Evolutionary conservation across 176 grass and related monocot genomes (phyloP).

Genomic region (Hordeum marinum): DNA sequence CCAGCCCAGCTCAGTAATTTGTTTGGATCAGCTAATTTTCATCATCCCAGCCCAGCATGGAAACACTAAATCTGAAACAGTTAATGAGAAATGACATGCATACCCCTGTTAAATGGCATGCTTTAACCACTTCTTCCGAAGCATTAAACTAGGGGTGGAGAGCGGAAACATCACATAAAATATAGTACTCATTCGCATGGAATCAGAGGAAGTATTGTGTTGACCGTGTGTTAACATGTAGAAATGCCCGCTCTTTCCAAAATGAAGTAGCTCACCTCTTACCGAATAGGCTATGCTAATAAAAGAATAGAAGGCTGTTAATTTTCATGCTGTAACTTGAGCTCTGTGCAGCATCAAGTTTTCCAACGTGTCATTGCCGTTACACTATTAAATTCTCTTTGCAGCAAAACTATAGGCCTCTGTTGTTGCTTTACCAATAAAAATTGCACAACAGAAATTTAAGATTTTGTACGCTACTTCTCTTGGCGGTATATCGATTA

Average conservation of each 20-base stretch:
- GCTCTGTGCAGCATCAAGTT: background rate
- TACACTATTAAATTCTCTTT: background rate
- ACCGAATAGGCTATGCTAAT: background rate
- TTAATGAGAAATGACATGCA: background rate
- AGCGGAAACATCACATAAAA: background rate
- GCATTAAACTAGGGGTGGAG: background rate
- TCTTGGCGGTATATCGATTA: constrained; percentile 8
- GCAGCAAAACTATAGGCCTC: background rate
- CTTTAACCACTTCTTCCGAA: background rate
- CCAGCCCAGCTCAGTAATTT: too few relatives aligned
- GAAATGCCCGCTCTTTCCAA: background rate
- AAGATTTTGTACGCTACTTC: background rate
- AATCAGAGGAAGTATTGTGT: background rate
- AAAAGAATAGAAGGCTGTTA: background rate
- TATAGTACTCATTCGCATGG: background rate
- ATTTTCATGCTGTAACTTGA: background rate
- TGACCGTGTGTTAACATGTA: background rate
- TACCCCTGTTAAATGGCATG: background rate
- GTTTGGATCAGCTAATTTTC: background rate
- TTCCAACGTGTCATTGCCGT: background rate
- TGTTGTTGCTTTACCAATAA: background rate
- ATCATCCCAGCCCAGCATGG: background rate
- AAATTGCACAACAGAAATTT: background rate
- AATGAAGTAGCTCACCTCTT: background rate
- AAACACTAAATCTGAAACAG: background rate